phyloP scores from a whole-genome alignment of 495 filamentous ascomycete species.

The Usnea hakonensis region DNA sequence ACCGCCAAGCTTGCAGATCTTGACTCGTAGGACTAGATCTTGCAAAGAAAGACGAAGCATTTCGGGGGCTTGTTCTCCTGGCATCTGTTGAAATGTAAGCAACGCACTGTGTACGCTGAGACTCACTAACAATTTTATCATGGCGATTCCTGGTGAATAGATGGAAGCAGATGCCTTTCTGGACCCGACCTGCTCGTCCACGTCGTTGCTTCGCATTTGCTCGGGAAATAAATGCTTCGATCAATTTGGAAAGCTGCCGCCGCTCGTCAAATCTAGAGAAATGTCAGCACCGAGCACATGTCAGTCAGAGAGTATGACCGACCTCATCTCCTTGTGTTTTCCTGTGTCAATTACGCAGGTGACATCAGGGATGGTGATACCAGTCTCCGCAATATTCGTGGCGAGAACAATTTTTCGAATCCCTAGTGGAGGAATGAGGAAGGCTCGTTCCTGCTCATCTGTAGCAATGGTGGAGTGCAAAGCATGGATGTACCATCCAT shows the following conservation, averaged over 20 bases:
- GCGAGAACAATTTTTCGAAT: constrained; percentile 86
- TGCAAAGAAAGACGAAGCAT: constrained; percentile 90
- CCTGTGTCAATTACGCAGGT: constrained; percentile 93
- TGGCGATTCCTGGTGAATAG: constrained; percentile 84
- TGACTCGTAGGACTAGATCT: constrained; percentile 90
- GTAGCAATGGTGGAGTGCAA: constrained; percentile 93
- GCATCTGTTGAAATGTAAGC: constrained; percentile 39
- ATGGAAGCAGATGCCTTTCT: constrained; percentile 90
- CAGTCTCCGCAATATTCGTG: constrained; percentile 95
- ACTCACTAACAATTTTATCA: constrained; percentile 42
- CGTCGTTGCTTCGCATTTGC: constrained; percentile 92
- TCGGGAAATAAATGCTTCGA: constrained; percentile 86
- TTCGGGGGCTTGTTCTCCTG: constrained; percentile 88
- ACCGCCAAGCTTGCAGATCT: constrained; percentile 88
- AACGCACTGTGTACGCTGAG: not conserved
- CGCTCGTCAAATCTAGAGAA: constrained; percentile 59
- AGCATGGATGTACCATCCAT: constrained; percentile 70
- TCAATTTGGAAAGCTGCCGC: constrained; percentile 77
- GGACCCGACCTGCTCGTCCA: constrained; percentile 92
- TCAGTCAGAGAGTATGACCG: not conserved
- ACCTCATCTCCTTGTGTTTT: constrained; percentile 94
- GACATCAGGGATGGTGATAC: constrained; percentile 94
- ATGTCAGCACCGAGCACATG: not conserved
- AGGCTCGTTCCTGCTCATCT: constrained; percentile 90
- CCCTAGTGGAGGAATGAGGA: constrained; percentile 72